These are phyloP conservation scores for Podaxis carcinomalis DNA, from an alignment of 768 basidiomycete species.

Conservation along the genomic window DNA sequence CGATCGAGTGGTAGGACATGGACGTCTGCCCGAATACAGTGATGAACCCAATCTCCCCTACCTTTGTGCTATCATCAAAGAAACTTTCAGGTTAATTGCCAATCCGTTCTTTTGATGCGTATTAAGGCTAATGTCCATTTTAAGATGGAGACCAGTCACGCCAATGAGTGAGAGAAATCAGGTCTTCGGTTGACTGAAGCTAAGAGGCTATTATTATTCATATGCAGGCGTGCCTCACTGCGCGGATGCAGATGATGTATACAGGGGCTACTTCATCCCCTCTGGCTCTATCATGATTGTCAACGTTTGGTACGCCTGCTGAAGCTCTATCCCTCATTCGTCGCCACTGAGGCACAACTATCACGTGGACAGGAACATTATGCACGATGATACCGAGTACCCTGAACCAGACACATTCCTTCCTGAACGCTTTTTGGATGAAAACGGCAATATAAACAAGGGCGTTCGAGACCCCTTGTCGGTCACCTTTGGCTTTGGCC, in stretches of 20 bases:
- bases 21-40: conserved; percentile 12
- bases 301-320: conserved; percentile 27
- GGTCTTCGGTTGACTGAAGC: neutral
- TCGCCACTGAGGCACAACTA: neutral
- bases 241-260: conserved; percentile 36
- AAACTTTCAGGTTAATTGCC: conserved; percentile 15
- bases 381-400: neutral
- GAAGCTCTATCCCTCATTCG: neutral
- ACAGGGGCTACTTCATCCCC: conserved; percentile 41
- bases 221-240: conserved; percentile 27
- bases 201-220: neutral
- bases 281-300: conserved; percentile 33
- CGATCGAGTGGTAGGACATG: conserved; percentile 13
- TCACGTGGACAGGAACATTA: neutral
- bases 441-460: conserved; percentile 29
- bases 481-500: conserved; percentile 34
- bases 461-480: conserved; percentile 30
- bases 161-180: neutral
- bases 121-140: neutral
- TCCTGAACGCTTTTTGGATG: conserved; percentile 41
- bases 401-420: conserved; percentile 32
- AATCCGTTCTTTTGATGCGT: too few species aligned
- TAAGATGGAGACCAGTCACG: conserved; percentile 10
- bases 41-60: conserved; percentile 19
- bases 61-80: conserved; percentile 18